Evolutionary conservation across 1,139 yeast genomes (phyloP).

Genomic region (Zygoascus meyerae): DNA sequence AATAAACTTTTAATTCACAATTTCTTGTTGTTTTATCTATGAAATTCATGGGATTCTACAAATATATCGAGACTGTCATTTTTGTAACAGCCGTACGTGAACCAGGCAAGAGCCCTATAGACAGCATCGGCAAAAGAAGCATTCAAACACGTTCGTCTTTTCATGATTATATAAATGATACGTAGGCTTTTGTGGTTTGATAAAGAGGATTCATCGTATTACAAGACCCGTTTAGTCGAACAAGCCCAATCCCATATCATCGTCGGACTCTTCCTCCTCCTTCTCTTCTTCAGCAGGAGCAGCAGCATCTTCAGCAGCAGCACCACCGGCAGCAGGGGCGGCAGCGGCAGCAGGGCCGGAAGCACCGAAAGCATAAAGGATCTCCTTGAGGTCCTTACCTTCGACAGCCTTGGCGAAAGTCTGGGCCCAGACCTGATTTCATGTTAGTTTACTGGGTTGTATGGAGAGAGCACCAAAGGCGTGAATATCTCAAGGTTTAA

Average conservation of each 20-base stretch:
- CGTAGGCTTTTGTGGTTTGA: conserved; percentile 1
- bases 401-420: conserved; percentile 95
- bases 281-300: conserved; percentile 30
- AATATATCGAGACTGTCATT: too few relatives aligned
- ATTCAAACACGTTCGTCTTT: background rate
- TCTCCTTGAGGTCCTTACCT: conserved; percentile 92
- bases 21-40: too few relatives aligned
- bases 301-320: conserved; percentile 64
- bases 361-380: conserved; percentile 75
- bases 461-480: conserved; percentile 40
- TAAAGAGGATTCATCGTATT: too few relatives aligned
- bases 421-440: conserved; percentile 73
- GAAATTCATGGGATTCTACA: too few relatives aligned
- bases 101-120: too few relatives aligned
- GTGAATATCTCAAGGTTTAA: conserved; percentile 38
- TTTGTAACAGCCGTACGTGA: too few relatives aligned
- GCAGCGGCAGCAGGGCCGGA: conserved; percentile 57
- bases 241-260: conserved; percentile 38
- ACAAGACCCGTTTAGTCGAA: conserved; percentile 31
- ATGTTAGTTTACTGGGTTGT: conserved; percentile 48
- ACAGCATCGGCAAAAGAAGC: background rate
- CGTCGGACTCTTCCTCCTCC: conserved; percentile 32
- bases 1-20: too few relatives aligned
- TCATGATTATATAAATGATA: conserved; percentile 6
- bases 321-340: conserved; percentile 52